Percentiles rank a stretch among this genome's conserved stretches.
Conservation (phyloP, 2,329 filamentous ascomycete species). For the Claviceps arundinis region DNA sequence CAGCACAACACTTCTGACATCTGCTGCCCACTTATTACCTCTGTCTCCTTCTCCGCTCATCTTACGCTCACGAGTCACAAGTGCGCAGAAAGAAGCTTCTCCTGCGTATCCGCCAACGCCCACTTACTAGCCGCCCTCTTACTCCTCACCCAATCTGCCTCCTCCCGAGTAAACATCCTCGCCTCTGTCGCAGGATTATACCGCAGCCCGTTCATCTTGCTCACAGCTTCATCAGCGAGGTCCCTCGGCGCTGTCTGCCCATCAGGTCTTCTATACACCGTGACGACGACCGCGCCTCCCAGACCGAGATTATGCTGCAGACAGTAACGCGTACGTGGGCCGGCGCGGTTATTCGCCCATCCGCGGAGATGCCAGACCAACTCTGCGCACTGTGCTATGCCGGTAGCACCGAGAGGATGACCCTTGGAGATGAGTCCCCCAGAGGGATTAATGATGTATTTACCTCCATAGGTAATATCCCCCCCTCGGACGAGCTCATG, state of each 20-base stretch:
- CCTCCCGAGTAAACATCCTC: slow-evolving; percentile 70
- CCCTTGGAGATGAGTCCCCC: slow-evolving; percentile 94
- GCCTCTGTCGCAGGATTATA: slow-evolving; percentile 90
- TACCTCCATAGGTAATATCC: slow-evolving; percentile 82
- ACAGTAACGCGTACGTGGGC: slow-evolving; percentile 54
- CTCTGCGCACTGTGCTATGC: slow-evolving; percentile 91
- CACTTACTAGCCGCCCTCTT: slow-evolving; percentile 51
- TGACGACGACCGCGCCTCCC: slow-evolving; percentile 81
- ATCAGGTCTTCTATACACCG: slow-evolving; percentile 77
- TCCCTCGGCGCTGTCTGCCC: slow-evolving; percentile 46
- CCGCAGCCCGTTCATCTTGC: slow-evolving; percentile 53
- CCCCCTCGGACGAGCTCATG: slow-evolving; percentile 80
- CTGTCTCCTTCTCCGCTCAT: too few species aligned
- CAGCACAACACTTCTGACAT: too few species aligned
- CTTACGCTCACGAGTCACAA: neutral
- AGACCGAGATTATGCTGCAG: slow-evolving; percentile 90
- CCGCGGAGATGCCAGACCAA: slow-evolving; percentile 90
- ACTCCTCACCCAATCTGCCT: slow-evolving; percentile 60
- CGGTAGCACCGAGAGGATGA: slow-evolving; percentile 84
- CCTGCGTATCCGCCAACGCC: slow-evolving; percentile 55
- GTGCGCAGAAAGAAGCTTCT: slow-evolving; percentile 20
- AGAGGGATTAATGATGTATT: slow-evolving; percentile 79
- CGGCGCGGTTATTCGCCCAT: slow-evolving; percentile 82
- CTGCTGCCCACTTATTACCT: too few species aligned
- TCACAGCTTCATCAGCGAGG: slow-evolving; percentile 51